Conservation (phyloP, 176 grass and related monocot genomes). For the Rhynchospora pubera region DNA sequence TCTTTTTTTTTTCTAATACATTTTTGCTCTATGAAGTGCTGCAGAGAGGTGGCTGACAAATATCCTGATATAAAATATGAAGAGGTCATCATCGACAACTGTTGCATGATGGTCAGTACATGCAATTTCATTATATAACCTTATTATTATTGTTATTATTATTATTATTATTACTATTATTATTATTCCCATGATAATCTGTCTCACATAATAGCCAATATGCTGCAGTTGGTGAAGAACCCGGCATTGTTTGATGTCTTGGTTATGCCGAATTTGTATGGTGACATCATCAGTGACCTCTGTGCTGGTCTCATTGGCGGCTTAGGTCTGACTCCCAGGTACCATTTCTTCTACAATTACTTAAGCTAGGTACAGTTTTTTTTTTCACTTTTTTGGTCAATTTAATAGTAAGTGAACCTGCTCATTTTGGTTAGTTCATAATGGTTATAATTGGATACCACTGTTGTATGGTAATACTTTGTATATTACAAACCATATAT, state of each 20-base stretch:
- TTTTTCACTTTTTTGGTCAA: constrained; percentile 1
- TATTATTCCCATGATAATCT: neutral
- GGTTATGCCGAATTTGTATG: constrained; percentile 98
- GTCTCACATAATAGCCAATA: neutral
- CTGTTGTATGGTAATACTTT: no score
- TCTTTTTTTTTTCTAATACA: no score
- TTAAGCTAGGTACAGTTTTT: neutral
- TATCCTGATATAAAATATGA: constrained; percentile 90
- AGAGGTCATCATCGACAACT: constrained; percentile 98
- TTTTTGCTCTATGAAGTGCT: constrained; percentile 53
- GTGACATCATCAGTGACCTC: constrained; percentile 99
- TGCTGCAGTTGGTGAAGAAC: constrained; percentile 84
- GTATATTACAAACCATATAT: no score
- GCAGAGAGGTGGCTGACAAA: constrained; percentile 92
- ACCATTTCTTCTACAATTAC: constrained; percentile 18
- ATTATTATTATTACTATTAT: no score
- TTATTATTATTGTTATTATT: no score
- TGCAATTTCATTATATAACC: neutral
- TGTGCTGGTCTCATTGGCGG: constrained; percentile 94
- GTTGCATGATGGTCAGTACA: constrained; percentile 83
- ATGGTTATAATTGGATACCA: no score
- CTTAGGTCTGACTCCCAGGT: constrained; percentile 94
- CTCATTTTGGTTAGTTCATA: no score
- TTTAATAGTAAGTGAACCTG: neutral
- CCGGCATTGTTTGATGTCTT: constrained; percentile 82